Conservation (phyloP, 306 rosid species). For the Casuarina glauca region DNA sequence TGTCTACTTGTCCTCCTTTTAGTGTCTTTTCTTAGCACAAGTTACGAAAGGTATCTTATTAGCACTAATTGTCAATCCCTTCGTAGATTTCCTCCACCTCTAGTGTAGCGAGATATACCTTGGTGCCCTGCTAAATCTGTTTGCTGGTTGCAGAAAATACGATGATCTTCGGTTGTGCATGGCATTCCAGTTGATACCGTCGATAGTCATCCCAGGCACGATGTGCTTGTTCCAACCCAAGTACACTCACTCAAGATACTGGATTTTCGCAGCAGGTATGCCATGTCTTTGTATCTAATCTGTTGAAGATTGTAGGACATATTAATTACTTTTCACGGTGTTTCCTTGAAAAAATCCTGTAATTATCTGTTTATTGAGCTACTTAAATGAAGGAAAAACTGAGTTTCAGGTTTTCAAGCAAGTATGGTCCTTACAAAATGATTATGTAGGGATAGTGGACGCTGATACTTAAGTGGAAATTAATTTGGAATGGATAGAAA, state of each 20-base stretch:
- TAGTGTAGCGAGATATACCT: conserved; percentile 19
- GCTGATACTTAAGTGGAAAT: neutral
- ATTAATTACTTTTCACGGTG: neutral
- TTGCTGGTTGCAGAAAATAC: conserved; percentile 53
- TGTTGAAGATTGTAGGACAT: conserved; percentile 1
- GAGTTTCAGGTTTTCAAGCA: neutral
- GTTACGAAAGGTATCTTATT: conserved; percentile 49
- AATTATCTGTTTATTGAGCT: neutral
- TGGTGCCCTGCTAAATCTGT: conserved; percentile 36
- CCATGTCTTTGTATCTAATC: conserved; percentile 11
- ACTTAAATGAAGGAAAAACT: neutral
- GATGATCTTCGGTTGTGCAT: conserved; percentile 55
- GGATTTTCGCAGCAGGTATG: conserved; percentile 62
- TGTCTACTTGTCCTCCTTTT: conserved; percentile 44
- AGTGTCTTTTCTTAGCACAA: conserved; percentile 40
- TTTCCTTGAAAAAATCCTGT: conserved; percentile 4
- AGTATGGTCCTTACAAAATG: neutral
- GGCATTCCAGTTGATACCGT: conserved; percentile 59
- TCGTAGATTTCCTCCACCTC: conserved; percentile 4
- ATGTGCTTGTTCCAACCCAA: conserved; percentile 46
- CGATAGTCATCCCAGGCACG: conserved; percentile 49
- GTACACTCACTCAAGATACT: conserved; percentile 61
- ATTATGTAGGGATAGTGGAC: neutral
- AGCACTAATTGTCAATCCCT: neutral
- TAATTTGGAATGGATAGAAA: neutral